Base-by-base conservation (phyloP, 1,284 basidiomycete species). In the Sporisorium graminicola region DNA sequence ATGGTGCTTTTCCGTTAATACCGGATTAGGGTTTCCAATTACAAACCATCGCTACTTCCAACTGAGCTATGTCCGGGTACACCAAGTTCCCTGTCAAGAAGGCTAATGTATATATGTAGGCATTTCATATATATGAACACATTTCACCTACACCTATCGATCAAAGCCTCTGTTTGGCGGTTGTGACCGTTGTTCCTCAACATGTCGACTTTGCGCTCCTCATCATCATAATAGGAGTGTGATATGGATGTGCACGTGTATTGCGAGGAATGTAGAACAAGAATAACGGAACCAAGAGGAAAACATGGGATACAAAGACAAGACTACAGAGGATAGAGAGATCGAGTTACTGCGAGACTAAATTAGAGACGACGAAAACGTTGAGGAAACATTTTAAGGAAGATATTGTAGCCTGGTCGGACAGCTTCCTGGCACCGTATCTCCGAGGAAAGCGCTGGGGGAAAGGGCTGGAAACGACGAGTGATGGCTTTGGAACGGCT, bases 21-120 rank as follows among this genome's bases (percentile, higher is more conserved):
- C 58, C 59, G 66, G 72, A 66, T 60, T 70, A 66, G 66, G 72
- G 63, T 69, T 74, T 74, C 67, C 73, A 67, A 67, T 75, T 75
- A 75, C 73, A 75, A 75, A 75, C 73, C 73, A 75, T 75, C 73
- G 73, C 73, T 75, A 67, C 73, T 75, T 75, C 73, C 73, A 75
- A 75, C 73, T 75, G 73, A 75, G 73, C 73, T 75, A 75, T 71
- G 67, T 67, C 73, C 73, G 69, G 72, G 14, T 12, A 50, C 54
- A 29, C 40, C 35, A 42, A 33, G 14, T 52, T 13, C 6, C 13
- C 12, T 1, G 3, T 22, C n/a, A 9, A 44, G 8, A 13, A n/a
- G 40, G n/a, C 40, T 22, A 4, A 22, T 22, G n/a, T 9, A n/a
- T n/a, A n/a, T n/a, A n/a, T n/a, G n/a, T n/a, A n/a, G n/a, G n/a